Percentiles rank a stretch among this genome's conserved stretches.
These are phyloP conservation scores for Bipolaris victoriae DNA, from an alignment of 2,329 filamentous ascomycete genomes.

Conservation along the genomic window DNA sequence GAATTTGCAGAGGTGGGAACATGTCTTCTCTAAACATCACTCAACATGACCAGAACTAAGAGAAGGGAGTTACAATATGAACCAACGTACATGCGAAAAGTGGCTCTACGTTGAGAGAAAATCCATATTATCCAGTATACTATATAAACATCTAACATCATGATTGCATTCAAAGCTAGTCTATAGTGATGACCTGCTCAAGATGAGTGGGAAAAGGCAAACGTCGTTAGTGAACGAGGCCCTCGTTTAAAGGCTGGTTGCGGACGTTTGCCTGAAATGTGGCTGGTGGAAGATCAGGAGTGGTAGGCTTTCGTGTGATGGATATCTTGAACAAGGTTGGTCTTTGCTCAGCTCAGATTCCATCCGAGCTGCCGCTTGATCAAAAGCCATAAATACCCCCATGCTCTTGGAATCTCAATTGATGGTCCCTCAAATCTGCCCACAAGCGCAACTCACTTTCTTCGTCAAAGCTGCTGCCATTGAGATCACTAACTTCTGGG, in stretches of 20 bases:
- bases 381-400: slow-evolving; percentile 61
- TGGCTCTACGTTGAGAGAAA: neutral
- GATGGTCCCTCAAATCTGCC: slow-evolving; percentile 80
- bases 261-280: too few relatives aligned
- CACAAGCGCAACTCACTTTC: slow-evolving; percentile 78
- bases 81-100: neutral
- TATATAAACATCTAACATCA: neutral
- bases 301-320: neutral
- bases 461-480: slow-evolving; percentile 60
- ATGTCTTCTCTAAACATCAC: neutral
- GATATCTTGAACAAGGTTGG: neutral
- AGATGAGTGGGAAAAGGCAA: neutral
- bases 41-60: neutral
- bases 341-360: neutral
- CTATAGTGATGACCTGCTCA: neutral
- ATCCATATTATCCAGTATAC: neutral
- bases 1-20: neutral
- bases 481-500: slow-evolving; percentile 45
- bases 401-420: slow-evolving; percentile 71
- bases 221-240: neutral
- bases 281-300: neutral
- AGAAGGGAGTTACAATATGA: neutral
- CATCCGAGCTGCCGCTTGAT: neutral
- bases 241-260: neutral
- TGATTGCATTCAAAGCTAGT: neutral